These are phyloP conservation scores for Kluyveromyces sp. DNA, from an alignment of 1,139 yeast species.

Conservation along the genomic window DNA sequence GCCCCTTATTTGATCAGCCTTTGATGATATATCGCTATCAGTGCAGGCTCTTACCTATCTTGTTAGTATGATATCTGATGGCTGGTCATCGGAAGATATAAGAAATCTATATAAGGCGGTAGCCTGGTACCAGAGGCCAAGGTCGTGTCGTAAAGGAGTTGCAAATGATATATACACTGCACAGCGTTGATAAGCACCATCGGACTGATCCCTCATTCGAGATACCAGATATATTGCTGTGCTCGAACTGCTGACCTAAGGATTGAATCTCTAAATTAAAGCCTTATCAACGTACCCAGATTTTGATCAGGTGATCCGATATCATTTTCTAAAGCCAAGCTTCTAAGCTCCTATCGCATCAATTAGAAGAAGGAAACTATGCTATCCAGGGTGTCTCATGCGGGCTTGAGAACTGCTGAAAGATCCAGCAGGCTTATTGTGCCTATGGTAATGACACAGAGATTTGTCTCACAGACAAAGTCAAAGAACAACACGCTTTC, in stretches of 20 bases:
- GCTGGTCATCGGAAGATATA: neutral
- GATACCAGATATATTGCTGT: no score
- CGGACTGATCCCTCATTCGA: no score
- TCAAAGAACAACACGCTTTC: slow-evolving; percentile 13
- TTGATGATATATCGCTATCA: neutral
- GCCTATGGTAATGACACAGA: neutral
- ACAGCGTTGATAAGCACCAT: no score
- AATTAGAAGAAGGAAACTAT: neutral
- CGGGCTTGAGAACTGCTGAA: neutral
- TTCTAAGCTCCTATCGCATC: neutral
- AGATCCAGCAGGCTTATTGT: neutral
- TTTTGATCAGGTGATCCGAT: neutral
- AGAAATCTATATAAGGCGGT: neutral
- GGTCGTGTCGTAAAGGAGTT: no score
- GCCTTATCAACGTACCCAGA: no score
- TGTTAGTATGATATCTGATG: neutral
- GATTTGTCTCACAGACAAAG: slow-evolving; percentile 17
- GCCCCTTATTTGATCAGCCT: neutral
- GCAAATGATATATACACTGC: no score
- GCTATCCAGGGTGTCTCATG: neutral
- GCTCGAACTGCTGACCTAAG: no score
- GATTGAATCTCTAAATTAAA: no score
- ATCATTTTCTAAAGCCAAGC: no score
- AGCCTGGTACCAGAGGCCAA: no score
- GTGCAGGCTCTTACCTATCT: neutral